phyloP scores from a whole-genome alignment of 306 rosid genomes.

The Benincasa hispida region DNA sequence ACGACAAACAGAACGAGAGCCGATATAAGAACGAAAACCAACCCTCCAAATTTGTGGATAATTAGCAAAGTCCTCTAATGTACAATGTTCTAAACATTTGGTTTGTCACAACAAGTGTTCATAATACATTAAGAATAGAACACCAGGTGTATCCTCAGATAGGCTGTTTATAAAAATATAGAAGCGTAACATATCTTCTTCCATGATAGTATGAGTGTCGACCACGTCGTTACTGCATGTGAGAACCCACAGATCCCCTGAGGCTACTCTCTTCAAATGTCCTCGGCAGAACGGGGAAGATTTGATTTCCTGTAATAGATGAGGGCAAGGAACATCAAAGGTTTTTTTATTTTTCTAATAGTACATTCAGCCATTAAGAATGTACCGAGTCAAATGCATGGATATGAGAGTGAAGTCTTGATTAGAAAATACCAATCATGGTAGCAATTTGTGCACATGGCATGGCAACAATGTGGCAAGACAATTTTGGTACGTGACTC shows the following conservation, averaged over 20 bases:
- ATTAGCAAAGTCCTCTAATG: conserved; percentile 11
- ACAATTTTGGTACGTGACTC: conserved; percentile 63
- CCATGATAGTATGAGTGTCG: conserved; percentile 38
- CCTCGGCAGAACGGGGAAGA: conserved; percentile 88
- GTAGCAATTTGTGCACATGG: conserved; percentile 77
- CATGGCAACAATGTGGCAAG: conserved; percentile 70
- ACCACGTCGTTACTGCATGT: conserved; percentile 37
- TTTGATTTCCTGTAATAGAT: conserved; percentile 41
- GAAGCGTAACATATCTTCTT: conserved; percentile 48
- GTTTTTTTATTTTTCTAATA: neutral
- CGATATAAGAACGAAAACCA: conserved; percentile 3
- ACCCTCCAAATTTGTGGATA: conserved; percentile 12
- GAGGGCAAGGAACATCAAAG: conserved; percentile 1
- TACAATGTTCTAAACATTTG: conserved; percentile 10
- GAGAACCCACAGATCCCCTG: conserved; percentile 69
- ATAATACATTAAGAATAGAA: conserved; percentile 43
- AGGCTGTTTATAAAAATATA: conserved; percentile 46
- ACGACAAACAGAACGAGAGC: neutral
- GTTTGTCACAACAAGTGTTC: conserved; percentile 42
- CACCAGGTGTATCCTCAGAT: conserved; percentile 53
- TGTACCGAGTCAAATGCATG: neutral
- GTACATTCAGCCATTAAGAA: neutral
- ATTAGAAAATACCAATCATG: conserved; percentile 37
- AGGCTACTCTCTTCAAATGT: conserved; percentile 49
- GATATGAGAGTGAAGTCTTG: neutral